These are phyloP conservation scores for Capsella bursapastoris DNA, from an alignment of 345 rosid species.

Conservation along the genomic window DNA sequence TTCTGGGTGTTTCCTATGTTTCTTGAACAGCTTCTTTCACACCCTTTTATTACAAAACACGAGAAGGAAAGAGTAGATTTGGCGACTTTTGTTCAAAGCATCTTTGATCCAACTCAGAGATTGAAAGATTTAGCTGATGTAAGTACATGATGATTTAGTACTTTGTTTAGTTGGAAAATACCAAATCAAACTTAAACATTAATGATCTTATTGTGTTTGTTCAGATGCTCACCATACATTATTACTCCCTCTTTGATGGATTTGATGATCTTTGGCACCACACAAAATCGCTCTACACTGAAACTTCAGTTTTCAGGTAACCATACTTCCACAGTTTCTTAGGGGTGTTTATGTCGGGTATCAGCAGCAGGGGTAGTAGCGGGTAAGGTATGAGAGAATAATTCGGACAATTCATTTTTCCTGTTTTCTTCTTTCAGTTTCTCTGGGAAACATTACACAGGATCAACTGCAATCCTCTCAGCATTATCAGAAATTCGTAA, in stretches of 20 bases:
- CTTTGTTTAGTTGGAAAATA: not conserved
- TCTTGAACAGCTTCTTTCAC: constrained; percentile 77
- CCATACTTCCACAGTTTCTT: not conserved
- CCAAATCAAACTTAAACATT: not conserved
- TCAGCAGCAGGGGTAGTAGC: not conserved
- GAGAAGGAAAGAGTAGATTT: constrained; percentile 64
- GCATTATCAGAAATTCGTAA: constrained; percentile 65
- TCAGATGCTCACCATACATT: constrained; percentile 93
- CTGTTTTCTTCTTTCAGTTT: constrained; percentile 48
- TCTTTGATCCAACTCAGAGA: constrained; percentile 85
- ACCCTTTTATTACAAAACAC: constrained; percentile 81
- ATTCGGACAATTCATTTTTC: not conserved
- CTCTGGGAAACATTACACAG: constrained; percentile 57
- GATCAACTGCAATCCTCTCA: constrained; percentile 62
- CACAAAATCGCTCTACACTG: constrained; percentile 65
- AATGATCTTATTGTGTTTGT: constrained; percentile 24
- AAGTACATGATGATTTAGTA: constrained; percentile 44
- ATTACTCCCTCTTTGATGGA: constrained; percentile 91
- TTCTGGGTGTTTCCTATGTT: constrained; percentile 38
- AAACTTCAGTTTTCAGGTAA: constrained; percentile 78
- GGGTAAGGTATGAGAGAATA: not conserved
- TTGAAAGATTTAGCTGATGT: constrained; percentile 97
- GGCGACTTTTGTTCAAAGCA: constrained; percentile 72
- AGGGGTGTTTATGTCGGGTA: not conserved
- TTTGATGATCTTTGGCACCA: constrained; percentile 84